Percentiles rank a stretch among this genome's conserved stretches.
These are phyloP conservation scores for Massariosphaeria phaeospora DNA, from an alignment of 495 filamentous ascomycete species.

Conservation along the genomic window DNA sequence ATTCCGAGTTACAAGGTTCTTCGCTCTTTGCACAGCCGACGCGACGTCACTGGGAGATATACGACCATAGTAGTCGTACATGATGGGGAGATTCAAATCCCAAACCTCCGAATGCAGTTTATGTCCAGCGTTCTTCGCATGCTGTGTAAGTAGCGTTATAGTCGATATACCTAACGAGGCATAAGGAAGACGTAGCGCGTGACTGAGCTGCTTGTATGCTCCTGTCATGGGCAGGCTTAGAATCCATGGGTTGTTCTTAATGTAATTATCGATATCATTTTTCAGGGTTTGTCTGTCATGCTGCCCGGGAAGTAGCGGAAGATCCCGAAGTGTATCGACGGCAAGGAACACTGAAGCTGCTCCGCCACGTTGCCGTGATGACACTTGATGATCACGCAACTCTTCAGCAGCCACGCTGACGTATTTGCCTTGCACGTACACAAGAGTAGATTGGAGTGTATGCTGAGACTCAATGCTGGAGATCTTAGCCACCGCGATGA, in stretches of 20 bases:
- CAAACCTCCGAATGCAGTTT: neutral
- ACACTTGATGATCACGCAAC: no score
- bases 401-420: neutral
- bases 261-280: neutral
- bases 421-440: slow-evolving; percentile 12
- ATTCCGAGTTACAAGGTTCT: neutral
- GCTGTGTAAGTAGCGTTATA: neutral
- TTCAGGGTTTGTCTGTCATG: neutral
- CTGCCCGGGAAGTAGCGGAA: slow-evolving; percentile 1
- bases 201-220: neutral
- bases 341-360: neutral
- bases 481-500: slow-evolving; percentile 49
- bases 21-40: slow-evolving; percentile 2
- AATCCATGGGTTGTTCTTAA: neutral
- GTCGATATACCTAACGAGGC: neutral
- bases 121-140: neutral
- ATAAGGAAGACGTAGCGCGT: neutral
- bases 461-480: neutral
- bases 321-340: neutral
- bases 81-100: neutral
- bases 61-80: slow-evolving; percentile 7
- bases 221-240: neutral
- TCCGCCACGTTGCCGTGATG: neutral
- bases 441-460: neutral
- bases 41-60: neutral